Conservation (phyloP, 225 moss, liverwort and hornwort genomes). For the Neckera pumila region DNA sequence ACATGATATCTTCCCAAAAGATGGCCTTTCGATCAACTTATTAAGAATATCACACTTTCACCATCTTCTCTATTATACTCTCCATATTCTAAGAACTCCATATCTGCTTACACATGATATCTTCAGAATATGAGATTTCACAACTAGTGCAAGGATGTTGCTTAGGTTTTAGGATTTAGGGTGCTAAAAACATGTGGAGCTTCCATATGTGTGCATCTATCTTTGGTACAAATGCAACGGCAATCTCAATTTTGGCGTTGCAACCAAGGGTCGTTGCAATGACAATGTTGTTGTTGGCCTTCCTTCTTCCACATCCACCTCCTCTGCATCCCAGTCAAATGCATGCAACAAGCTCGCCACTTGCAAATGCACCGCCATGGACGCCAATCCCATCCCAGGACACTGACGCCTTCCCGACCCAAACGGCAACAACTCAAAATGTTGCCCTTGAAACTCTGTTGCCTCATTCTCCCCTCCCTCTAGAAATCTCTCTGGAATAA, state of each 20-base stretch:
- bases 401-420: neutral
- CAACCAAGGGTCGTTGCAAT: neutral
- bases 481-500: neutral
- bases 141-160: neutral
- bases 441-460: neutral
- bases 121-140: rapidly evolving
- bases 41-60: neutral
- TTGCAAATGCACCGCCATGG: neutral
- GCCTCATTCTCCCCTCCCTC: neutral
- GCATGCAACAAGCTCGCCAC: neutral
- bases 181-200: neutral
- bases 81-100: neutral
- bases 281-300: rapidly evolving
- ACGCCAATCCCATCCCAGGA: neutral
- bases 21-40: neutral
- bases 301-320: neutral
- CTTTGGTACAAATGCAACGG: neutral
- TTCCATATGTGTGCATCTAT: no score
- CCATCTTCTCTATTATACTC: neutral
- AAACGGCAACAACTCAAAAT: neutral
- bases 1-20: neutral
- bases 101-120: neutral
- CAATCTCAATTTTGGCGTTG: neutral
- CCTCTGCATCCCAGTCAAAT: neutral
- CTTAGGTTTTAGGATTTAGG: neutral